A percentile compares a stretch with the other conserved stretches of the same genome.
These are phyloP conservation scores for Dentipellis fragilis DNA, from an alignment of 768 basidiomycete species.

Conservation along the genomic window DNA sequence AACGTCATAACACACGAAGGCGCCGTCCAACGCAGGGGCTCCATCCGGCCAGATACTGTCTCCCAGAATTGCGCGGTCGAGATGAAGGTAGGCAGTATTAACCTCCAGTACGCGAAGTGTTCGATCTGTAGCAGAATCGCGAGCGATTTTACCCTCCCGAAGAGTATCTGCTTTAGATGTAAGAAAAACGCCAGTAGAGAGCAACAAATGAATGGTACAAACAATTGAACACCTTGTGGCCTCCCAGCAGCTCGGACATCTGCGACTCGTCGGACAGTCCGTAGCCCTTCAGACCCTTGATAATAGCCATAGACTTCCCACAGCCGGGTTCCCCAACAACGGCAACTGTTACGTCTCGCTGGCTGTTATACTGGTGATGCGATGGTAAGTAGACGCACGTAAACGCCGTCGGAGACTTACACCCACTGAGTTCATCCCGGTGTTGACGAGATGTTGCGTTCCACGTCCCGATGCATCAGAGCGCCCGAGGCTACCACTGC, in stretches of 20 bases:
- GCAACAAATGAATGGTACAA: constrained; percentile 22
- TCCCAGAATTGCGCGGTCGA: constrained; percentile 17
- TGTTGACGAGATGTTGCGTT: neutral
- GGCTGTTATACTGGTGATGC: constrained; percentile 8
- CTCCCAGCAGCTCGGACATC: constrained; percentile 12
- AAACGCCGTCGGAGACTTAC: neutral
- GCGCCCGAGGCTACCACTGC: neutral
- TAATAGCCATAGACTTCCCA: constrained; percentile 80
- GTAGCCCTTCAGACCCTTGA: constrained; percentile 61
- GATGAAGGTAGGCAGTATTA: constrained; percentile 22
- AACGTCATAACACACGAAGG: constrained; percentile 82
- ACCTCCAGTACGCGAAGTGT: constrained; percentile 23
- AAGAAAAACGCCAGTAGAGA: constrained; percentile 10
- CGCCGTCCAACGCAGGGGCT: constrained; percentile 59
- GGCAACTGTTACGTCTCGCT: constrained; percentile 44
- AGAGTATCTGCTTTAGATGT: constrained; percentile 24
- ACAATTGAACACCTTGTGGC: constrained; percentile 17
- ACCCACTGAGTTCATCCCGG: neutral
- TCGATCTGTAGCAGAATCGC: constrained; percentile 9
- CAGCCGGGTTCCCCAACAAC: constrained; percentile 72
- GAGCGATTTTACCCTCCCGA: constrained; percentile 27
- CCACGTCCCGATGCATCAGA: neutral
- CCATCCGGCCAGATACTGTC: constrained; percentile 38
- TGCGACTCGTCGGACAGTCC: constrained; percentile 27
- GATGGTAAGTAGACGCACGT: neutral